Percentiles rank a stretch among this genome's conserved stretches.
phyloP scores from a whole-genome alignment of 257 asterid species.

The Paulownia fortunei region DNA sequence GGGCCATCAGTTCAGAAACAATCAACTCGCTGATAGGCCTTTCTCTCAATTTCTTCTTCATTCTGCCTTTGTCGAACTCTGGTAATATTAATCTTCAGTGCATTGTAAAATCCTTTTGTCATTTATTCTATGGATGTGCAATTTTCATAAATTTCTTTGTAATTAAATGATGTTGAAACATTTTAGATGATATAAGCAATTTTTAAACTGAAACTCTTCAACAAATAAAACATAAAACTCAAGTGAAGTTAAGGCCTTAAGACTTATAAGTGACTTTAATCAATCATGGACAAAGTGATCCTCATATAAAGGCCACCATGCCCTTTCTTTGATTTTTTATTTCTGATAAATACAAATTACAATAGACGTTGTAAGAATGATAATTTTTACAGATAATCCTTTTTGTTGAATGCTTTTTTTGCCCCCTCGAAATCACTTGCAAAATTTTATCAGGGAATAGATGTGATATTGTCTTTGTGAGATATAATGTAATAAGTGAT shows the following conservation, averaged over 20 bases:
- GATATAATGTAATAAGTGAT: not conserved
- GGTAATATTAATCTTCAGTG: slow-evolving; percentile 46
- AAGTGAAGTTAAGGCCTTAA: not conserved
- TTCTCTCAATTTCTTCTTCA: slow-evolving; percentile 89
- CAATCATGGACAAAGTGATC: not conserved
- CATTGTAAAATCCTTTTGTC: slow-evolving; percentile 5
- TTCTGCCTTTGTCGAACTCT: slow-evolving; percentile 75
- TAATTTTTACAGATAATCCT: not conserved
- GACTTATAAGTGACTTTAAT: not conserved
- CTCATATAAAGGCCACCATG: not conserved
- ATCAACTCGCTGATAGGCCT: slow-evolving; percentile 73
- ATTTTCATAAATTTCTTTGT: not conserved
- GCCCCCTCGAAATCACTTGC: not conserved
- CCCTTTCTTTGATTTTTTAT: not conserved
- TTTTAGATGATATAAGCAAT: not conserved
- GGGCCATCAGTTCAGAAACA: slow-evolving; percentile 91
- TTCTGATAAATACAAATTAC: not conserved
- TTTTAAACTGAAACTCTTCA: not conserved
- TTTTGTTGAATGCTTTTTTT: not conserved
- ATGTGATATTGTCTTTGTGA: not conserved
- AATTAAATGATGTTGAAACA: not conserved
- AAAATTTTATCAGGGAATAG: not conserved
- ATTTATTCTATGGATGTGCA: slow-evolving; percentile 11
- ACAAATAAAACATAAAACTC: not conserved
- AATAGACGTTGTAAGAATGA: not conserved